phyloP scores from a whole-genome alignment of 179 eudicot species.

The Carnegiea gigantea region DNA sequence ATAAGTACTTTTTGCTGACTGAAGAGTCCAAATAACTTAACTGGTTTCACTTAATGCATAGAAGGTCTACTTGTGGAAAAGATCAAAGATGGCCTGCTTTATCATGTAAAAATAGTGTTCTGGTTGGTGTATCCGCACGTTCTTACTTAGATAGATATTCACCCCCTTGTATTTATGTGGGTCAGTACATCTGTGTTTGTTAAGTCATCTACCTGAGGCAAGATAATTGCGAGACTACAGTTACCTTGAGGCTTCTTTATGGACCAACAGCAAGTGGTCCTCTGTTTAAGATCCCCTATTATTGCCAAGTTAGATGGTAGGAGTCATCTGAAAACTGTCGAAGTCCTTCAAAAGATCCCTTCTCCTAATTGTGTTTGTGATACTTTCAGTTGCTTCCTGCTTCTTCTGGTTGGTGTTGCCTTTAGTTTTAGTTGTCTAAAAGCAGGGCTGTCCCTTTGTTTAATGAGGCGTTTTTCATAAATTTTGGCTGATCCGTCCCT shows the following conservation, averaged over 20 bases:
- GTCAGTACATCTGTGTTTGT: not conserved
- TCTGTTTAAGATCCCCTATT: no score
- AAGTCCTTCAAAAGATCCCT: no score
- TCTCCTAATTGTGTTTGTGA: not conserved
- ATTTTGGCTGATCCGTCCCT: not conserved
- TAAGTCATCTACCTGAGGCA: not conserved
- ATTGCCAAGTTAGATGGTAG: no score
- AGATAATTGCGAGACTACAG: no score
- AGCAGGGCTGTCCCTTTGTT: not conserved
- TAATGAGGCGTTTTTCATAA: not conserved
- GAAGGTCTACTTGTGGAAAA: not conserved
- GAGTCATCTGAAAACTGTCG: no score
- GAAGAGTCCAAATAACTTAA: not conserved
- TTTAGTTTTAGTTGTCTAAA: not conserved
- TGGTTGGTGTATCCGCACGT: not conserved
- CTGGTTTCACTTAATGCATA: not conserved
- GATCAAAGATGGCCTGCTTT: not conserved
- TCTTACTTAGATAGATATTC: not conserved
- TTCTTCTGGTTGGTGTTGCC: not conserved
- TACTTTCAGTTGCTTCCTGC: not conserved
- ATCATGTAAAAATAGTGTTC: not conserved
- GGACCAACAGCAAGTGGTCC: not conserved
- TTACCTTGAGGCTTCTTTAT: no score
- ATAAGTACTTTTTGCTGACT: not conserved
- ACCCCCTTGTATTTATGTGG: not conserved